These are phyloP conservation scores for Fusarium anthophilum DNA, from an alignment of 2,329 filamentous ascomycete species.

Conservation along the genomic window DNA sequence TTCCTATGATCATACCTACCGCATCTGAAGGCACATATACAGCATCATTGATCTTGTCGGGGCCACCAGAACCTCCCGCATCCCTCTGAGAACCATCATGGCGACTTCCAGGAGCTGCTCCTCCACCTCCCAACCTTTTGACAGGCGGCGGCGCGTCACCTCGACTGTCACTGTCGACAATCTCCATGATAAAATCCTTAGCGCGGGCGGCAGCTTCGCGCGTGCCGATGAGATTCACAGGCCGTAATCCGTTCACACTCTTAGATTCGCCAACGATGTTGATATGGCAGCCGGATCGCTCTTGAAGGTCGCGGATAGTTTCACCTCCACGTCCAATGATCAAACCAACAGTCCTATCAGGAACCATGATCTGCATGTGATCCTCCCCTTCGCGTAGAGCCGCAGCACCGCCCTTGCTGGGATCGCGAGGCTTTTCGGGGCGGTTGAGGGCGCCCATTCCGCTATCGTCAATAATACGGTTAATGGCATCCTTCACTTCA, in stretches of 20 bases:
- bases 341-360: slow-evolving; percentile 88
- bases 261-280: slow-evolving; percentile 95
- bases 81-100: slow-evolving; percentile 47
- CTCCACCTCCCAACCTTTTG: slow-evolving; percentile 39
- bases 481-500: slow-evolving; percentile 84
- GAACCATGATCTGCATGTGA: slow-evolving; percentile 92
- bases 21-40: slow-evolving; percentile 90
- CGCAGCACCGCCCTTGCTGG: slow-evolving; percentile 50
- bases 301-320: slow-evolving; percentile 91
- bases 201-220: slow-evolving; percentile 78
- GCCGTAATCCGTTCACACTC: slow-evolving; percentile 87
- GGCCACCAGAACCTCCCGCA: slow-evolving; percentile 53
- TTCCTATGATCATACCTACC: slow-evolving; percentile 96
- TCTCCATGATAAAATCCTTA: slow-evolving; percentile 90
- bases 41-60: slow-evolving; percentile 81
- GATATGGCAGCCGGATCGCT: slow-evolving; percentile 92
- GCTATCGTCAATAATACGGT: slow-evolving; percentile 86
- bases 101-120: slow-evolving; percentile 40
- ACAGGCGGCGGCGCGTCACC: slow-evolving; percentile 55
- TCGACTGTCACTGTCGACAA: slow-evolving; percentile 89
- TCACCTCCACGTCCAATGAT: slow-evolving; percentile 95
- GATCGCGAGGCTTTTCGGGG: slow-evolving; percentile 53
- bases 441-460: slow-evolving; percentile 60
- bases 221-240: slow-evolving; percentile 89
- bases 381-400: slow-evolving; percentile 81